A percentile compares a stretch with the other conserved stretches of the same genome.
These are phyloP conservation scores for Sedum album DNA, from an alignment of 164 flowering plant genomes.

Conservation along the genomic window DNA sequence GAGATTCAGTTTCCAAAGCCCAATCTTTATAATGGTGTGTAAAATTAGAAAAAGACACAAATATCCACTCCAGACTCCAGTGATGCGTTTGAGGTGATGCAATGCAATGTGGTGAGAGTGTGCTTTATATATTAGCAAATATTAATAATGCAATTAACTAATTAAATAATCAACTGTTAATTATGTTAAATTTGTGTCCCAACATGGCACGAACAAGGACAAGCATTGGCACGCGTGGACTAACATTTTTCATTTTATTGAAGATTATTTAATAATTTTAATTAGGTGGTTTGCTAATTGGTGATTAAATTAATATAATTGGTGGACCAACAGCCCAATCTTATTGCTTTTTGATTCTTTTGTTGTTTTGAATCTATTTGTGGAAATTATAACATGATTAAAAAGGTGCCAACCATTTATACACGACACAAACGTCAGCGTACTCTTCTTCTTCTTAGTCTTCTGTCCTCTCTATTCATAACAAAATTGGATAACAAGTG, in stretches of 20 bases:
- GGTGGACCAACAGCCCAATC: neutral
- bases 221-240: constrained; percentile 32
- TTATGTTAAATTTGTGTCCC: too few relatives aligned
- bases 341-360: neutral
- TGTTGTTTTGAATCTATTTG: neutral
- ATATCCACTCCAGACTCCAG: constrained; percentile 6
- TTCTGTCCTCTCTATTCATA: too few relatives aligned
- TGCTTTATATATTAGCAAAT: neutral
- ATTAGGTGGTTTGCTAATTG: too few relatives aligned
- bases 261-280: too few relatives aligned
- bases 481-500: too few relatives aligned
- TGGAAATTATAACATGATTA: neutral
- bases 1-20: neutral
- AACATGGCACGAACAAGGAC: neutral
- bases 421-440: too few relatives aligned
- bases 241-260: constrained; percentile 8
- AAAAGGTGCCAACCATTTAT: neutral
- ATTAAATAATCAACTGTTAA: neutral
- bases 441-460: too few relatives aligned
- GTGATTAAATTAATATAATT: too few relatives aligned
- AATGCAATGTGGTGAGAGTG: neutral
- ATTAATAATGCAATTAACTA: neutral
- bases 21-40: neutral
- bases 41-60: neutral
- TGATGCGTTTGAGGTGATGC: neutral